Evolutionary conservation across 2,329 filamentous ascomycete species (phyloP).

Genomic region (Magnaporthales sp.): DNA sequence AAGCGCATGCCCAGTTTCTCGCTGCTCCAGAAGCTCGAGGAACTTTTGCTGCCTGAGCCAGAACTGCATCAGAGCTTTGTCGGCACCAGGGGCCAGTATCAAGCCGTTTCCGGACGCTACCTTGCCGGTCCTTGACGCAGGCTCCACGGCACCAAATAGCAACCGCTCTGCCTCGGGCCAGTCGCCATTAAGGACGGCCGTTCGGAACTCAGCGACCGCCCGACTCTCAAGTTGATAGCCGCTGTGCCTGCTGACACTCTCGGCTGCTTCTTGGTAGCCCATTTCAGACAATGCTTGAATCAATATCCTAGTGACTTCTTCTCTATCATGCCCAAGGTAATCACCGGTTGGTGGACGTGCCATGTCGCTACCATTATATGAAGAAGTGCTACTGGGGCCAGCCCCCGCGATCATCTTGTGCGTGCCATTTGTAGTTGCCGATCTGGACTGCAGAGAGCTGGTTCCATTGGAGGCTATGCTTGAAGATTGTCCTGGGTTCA

Average conservation of each 20-base stretch:
- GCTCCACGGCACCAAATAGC: slow-evolving; percentile 46
- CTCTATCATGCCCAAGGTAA: slow-evolving; percentile 81
- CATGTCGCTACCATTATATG: slow-evolving; percentile 3
- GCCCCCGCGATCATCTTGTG: slow-evolving; percentile 2
- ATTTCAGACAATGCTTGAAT: slow-evolving; percentile 87
- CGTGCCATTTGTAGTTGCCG: slow-evolving; percentile 3
- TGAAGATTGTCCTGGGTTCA: background rate
- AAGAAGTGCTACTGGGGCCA: background rate
- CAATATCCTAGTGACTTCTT: slow-evolving; percentile 86
- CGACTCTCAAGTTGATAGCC: slow-evolving; percentile 81
- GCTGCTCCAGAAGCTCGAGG: slow-evolving; percentile 74
- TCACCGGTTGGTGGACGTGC: background rate
- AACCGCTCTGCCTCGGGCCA: slow-evolving; percentile 83
- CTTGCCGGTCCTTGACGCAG: slow-evolving; percentile 8
- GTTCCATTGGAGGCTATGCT: background rate
- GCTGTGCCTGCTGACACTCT: slow-evolving; percentile 68
- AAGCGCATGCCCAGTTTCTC: slow-evolving; percentile 66
- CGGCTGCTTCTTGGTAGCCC: slow-evolving; percentile 73
- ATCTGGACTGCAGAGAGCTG: background rate
- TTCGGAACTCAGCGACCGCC: slow-evolving; percentile 77
- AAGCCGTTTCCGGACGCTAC: slow-evolving; percentile 44
- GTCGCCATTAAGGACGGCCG: slow-evolving; percentile 67
- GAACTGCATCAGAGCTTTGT: slow-evolving; percentile 76
- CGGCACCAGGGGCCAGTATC: slow-evolving; percentile 65
- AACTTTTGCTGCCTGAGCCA: slow-evolving; percentile 91